Percentiles rank a stretch among this genome's conserved stretches.
Conservation (phyloP, 169 alveolate genomes). For the Miamiensis avidus region DNA sequence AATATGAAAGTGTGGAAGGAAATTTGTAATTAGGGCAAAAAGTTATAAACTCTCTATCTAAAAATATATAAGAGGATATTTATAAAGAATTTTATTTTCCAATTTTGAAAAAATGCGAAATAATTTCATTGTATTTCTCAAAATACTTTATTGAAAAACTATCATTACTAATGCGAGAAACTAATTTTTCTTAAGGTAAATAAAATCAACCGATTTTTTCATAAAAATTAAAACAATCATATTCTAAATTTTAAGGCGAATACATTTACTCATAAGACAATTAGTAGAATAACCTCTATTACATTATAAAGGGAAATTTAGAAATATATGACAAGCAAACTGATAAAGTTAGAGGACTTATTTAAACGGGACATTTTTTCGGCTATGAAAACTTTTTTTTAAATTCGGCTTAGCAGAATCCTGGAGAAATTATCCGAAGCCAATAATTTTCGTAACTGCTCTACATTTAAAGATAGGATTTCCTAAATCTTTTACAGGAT, state of each 20-base stretch:
- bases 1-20: background rate
- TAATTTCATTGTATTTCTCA: background rate
- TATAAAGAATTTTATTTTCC: background rate
- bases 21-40: background rate
- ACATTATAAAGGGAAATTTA: background rate
- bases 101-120: background rate
- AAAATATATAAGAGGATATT: background rate
- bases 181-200: background rate
- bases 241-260: background rate
- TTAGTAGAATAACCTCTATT: background rate
- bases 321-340: background rate
- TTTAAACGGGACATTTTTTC: background rate
- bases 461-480: background rate
- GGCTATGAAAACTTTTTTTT: background rate
- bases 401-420: background rate
- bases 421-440: background rate
- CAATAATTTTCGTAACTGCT: background rate
- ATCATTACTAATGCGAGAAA: background rate
- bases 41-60: background rate
- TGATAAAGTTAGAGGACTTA: background rate
- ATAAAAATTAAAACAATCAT: too few species aligned
- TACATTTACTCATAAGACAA: background rate
- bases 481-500: background rate
- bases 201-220: background rate
- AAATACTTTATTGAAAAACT: background rate